Evolutionary conservation across 1,139 yeast genomes (phyloP).

Genomic region (Pichia sp.): DNA sequence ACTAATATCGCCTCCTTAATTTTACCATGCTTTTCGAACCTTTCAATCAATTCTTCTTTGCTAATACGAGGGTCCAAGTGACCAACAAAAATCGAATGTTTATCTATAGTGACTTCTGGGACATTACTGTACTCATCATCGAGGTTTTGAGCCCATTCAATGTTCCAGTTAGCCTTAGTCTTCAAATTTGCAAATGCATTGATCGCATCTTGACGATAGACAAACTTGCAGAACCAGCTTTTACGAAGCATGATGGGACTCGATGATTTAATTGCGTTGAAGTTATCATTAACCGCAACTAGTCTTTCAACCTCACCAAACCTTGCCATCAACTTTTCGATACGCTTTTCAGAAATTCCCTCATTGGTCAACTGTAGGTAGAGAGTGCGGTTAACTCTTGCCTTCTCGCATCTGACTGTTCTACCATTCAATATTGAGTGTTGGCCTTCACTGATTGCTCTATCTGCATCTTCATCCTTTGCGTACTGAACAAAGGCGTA

Average conservation of each 20-base stretch:
- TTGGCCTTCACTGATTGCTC: slow-evolving; percentile 65
- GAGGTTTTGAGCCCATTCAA: slow-evolving; percentile 83
- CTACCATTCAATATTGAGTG: slow-evolving; percentile 66
- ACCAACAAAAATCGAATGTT: slow-evolving; percentile 68
- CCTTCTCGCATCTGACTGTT: slow-evolving; percentile 78
- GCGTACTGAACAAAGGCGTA: slow-evolving; percentile 90
- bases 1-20: slow-evolving; percentile 47
- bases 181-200: slow-evolving; percentile 72
- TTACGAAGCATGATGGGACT: slow-evolving; percentile 22
- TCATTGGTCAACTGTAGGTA: slow-evolving; percentile 37
- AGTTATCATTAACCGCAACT: slow-evolving; percentile 41
- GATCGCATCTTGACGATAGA: slow-evolving; percentile 85
- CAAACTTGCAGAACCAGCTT: slow-evolving; percentile 78
- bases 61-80: slow-evolving; percentile 53
- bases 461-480: slow-evolving; percentile 60
- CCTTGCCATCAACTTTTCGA: slow-evolving; percentile 35
- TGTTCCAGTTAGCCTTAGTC: slow-evolving; percentile 43
- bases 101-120: slow-evolving; percentile 48
- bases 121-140: slow-evolving; percentile 34
- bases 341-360: slow-evolving; percentile 26
- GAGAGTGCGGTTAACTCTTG: slow-evolving; percentile 83
- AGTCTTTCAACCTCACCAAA: slow-evolving; percentile 76
- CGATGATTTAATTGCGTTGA: slow-evolving; percentile 14
- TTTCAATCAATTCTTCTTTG: slow-evolving; percentile 44
- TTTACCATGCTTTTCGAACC: slow-evolving; percentile 64